phyloP scores from a whole-genome alignment of 345 rosid species.

The Iberis pinnata region DNA sequence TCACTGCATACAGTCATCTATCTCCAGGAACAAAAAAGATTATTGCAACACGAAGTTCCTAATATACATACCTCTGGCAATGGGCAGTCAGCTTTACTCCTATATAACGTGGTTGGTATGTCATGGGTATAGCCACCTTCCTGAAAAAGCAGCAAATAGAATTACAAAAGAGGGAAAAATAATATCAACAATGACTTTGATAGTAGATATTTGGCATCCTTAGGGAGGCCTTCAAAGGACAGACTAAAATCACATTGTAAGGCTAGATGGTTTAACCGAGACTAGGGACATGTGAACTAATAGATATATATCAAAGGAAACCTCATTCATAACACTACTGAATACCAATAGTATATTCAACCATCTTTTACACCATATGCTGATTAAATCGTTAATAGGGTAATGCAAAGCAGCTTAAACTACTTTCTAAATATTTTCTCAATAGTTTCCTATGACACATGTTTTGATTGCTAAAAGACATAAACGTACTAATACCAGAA shows the following conservation, averaged over 20 bases:
- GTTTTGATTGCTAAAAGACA: background rate
- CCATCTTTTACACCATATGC: background rate
- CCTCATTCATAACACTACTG: background rate
- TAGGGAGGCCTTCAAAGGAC: background rate
- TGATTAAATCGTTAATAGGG: background rate
- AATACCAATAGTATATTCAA: background rate
- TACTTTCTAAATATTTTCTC: background rate
- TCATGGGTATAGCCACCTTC: slow-evolving; percentile 84
- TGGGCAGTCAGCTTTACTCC: slow-evolving; percentile 98
- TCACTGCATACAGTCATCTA: background rate
- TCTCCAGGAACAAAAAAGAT: slow-evolving; percentile 19
- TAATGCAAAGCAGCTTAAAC: background rate
- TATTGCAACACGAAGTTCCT: background rate
- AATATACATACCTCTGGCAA: slow-evolving; percentile 63
- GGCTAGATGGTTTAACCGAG: background rate
- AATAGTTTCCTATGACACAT: no score
- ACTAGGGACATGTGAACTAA: background rate
- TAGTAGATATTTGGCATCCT: background rate
- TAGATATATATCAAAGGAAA: slow-evolving; percentile 6
- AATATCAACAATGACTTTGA: no score
- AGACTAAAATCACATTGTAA: background rate
- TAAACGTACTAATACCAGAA: background rate
- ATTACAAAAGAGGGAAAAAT: slow-evolving; percentile 7
- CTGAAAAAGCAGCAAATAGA: slow-evolving; percentile 31
- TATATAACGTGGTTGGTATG: slow-evolving; percentile 92